A percentile compares a stretch with the other conserved stretches of the same genome.
These are phyloP conservation scores for Pistacia atlantica DNA, from an alignment of 345 rosid species.

Conservation along the genomic window DNA sequence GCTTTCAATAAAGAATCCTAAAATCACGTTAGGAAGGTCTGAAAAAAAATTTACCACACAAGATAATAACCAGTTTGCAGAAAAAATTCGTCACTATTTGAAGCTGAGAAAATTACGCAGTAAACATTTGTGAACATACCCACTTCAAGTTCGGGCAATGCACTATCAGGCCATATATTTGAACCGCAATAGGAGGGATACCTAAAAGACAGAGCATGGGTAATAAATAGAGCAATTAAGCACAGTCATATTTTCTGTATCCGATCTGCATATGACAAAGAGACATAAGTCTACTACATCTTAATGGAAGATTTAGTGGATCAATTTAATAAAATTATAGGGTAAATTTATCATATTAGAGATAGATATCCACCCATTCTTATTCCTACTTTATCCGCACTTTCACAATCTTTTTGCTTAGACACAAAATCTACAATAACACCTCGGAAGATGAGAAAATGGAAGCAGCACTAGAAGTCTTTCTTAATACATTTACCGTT, in stretches of 20 bases:
- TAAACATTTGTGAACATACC: conserved; percentile 47
- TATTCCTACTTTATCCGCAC: background rate
- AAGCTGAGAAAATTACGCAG: background rate
- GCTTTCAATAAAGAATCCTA: background rate
- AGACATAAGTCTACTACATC: background rate
- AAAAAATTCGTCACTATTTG: background rate
- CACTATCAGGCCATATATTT: conserved; percentile 80
- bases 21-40: background rate
- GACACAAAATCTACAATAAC: conserved; percentile 15
- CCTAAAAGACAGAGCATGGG: conserved; percentile 42
- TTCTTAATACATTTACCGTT: conserved; percentile 46
- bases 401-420: background rate
- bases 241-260: background rate
- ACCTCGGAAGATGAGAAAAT: background rate
- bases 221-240: conserved; percentile 15
- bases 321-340: background rate
- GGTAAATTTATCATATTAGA: background rate
- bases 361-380: background rate
- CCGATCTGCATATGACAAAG: background rate
- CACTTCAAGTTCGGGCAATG: conserved; percentile 81
- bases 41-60: background rate
- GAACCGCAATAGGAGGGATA: conserved; percentile 89
- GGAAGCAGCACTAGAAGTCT: conserved; percentile 19
- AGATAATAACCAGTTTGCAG: background rate
- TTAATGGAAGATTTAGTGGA: background rate